Base-by-base conservation (phyloP, 2,329 filamentous ascomycete genomes). In the Fusarium bulbicola region DNA sequence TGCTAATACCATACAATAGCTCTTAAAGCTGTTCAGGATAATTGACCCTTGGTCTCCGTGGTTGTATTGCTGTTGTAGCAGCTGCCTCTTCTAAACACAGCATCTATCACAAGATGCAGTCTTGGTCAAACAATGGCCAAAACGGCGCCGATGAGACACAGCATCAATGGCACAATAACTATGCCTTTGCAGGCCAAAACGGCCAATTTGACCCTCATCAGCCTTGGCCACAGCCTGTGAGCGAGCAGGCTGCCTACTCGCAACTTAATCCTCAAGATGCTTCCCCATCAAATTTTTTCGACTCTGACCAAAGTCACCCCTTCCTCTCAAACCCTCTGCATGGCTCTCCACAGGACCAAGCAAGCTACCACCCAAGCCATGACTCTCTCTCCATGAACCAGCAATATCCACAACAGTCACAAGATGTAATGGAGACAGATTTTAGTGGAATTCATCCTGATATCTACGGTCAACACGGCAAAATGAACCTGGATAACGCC, bases 201-300 rank as follows among this genome's bases (percentile, higher is more conserved):
- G 80, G 79, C 37, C 81, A 84, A 42, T 85, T 82, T 72, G 82
- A 84, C 56, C 79, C 80, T 56, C 77, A 76, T 46, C 82, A 84
- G 60, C 64, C 79, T 40, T 85, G 83, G 83, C 73, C 79, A 14
- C 83, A 84, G 68, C 66, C 80, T 37, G 77, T 82, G 56, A 66
- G 75, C 30, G 80, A 80, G 24, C 82, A 82, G 65, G 57, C 78
- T 26, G 67, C 75, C 28, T 83, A 80, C 66, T 74, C 82, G 14
- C 79, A 82, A 45, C 72, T 81, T 45, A 75, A 77, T 50, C 64
- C 79, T 20, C 78, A 81, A 40, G 80, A 81, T 66, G 72, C 76
- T n/a, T 74, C 79, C 24, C 24, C 78, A 10, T 64, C 75, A 68
- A 82, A 77, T 73, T 84, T 81, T 73, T 83, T 81, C 72, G 80